A percentile compares a stretch with the other conserved stretches of the same genome.
These are phyloP conservation scores for Fusarium foetens DNA, from an alignment of 2,329 filamentous ascomycete species.

Conservation along the genomic window DNA sequence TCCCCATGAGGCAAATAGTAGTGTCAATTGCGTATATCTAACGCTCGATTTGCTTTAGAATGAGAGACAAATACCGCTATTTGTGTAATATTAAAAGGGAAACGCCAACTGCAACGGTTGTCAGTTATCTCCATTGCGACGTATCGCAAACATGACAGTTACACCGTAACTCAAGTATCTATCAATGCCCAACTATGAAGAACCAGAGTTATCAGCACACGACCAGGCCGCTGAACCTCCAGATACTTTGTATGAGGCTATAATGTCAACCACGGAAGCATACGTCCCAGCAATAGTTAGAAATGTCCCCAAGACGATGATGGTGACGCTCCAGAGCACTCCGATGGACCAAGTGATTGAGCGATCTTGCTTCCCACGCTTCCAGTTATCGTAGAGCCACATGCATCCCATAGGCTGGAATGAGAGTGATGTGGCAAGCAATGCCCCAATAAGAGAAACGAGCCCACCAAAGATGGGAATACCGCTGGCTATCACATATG, in stretches of 20 bases:
- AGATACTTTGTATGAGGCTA: conserved; percentile 48
- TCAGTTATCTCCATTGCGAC: no score
- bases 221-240: conserved; percentile 53
- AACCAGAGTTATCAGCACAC: conserved; percentile 56
- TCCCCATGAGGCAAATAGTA: no score
- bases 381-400: conserved; percentile 45
- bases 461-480: conserved; percentile 37
- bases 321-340: conserved; percentile 4
- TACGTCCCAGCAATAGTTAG: conserved; percentile 57
- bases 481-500: conserved; percentile 40
- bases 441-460: conserved; percentile 44
- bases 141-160: fast-evolving
- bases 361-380: background rate
- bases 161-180: fast-evolving
- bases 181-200: background rate
- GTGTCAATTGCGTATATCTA: no score
- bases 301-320: conserved; percentile 43
- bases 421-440: conserved; percentile 43
- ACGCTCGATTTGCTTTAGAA: no score
- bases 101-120: fast-evolving
- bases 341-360: conserved; percentile 1
- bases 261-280: conserved; percentile 51
- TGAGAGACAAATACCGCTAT: background rate
- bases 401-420: conserved; percentile 43
- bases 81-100: fast-evolving